Evolutionary conservation across 2,329 filamentous ascomycete genomes (phyloP), one percentile per base, ranked within the genome.

Genomic region (Calonectria honghensis): DNA sequence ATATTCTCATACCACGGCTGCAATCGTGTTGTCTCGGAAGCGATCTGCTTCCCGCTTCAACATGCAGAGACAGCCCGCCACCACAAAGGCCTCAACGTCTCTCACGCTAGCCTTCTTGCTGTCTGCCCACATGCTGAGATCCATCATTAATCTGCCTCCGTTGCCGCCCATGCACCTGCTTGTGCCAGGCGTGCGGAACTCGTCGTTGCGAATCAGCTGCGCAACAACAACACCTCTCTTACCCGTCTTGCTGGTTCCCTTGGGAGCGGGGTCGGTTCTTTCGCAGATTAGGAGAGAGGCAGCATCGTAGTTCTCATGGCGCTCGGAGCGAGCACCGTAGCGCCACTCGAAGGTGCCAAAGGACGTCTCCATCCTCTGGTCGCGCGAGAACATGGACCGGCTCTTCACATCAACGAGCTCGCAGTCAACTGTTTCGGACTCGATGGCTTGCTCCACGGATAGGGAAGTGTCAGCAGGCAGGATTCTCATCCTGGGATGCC

Each of bases 41-140:
- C 77, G 73, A 52, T 80, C 78, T 29, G 75, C 78, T 51, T 80
- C 78, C 35, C 75, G 75, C 75, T 80, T 80, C 29, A 80, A 67
- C 78, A 80, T 80, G 57, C 73, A 69, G 13, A 80, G 76, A 24
- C 73, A 78, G 11, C 77, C 73, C 50, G 78, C 78, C 16, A 80
- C 77, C 18, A 76, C 57, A 61, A 79, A 79, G 4, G 78, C 77
- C 71, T 80, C 78, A 1, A 79, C 68, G 0, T 67, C 72, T 29
- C 70, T n/a, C 13, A 50, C 37, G 3, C 32, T 72, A 48, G 67
- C 37, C 11, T 35, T 64, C 65, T 78, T 78, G 9, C 73, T 73
- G 20, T 68, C 66, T 29, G 51, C n/a, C 78, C 78, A 80, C 52
- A 51, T 70, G 39, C 74, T 67, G 57, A 80, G 54, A 51, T 80